Evolutionary conservation across 768 basidiomycete species (phyloP).

Genomic region (Termitomyces sp.): DNA sequence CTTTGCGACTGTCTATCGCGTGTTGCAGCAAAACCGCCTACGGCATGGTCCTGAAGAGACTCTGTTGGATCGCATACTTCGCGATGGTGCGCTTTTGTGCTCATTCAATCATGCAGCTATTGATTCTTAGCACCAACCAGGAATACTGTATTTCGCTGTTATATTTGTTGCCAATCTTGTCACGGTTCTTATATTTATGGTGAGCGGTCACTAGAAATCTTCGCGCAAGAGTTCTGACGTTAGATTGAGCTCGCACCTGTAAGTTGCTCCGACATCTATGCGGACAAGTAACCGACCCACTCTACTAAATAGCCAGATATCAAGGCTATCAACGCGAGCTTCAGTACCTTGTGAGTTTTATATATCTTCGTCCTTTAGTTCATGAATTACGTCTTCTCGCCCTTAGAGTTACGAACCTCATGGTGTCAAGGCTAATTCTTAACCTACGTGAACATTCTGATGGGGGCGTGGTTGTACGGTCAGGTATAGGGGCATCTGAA

Average conservation of each 20-base stretch:
- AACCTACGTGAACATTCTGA: constrained; percentile 26
- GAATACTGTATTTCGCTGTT: constrained; percentile 25
- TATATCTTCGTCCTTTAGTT: neutral
- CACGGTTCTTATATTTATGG: constrained; percentile 32
- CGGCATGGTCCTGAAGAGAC: constrained; percentile 17
- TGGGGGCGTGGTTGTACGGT: neutral
- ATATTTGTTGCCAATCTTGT: constrained; percentile 33
- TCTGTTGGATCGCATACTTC: constrained; percentile 28
- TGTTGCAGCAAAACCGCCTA: constrained; percentile 18
- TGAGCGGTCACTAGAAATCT: constrained; percentile 13
- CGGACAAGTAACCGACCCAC: neutral
- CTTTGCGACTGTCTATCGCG: constrained; percentile 29
- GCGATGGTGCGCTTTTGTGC: constrained; percentile 27
- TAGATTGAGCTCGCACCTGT: neutral
- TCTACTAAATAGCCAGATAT: constrained; percentile 25
- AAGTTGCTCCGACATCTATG: neutral
- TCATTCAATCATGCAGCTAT: neutral
- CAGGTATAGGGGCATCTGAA: neutral
- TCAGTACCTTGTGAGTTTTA: constrained; percentile 33
- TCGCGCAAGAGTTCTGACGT: neutral
- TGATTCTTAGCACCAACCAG: neutral
- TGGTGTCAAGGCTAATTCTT: constrained; percentile 38
- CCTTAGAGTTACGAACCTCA: constrained; percentile 32
- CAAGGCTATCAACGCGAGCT: constrained; percentile 37
- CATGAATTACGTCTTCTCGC: neutral